Conservation (phyloP, 192 early-diverging fungal genomes). For the Gorgonomyces haynaldii region DNA sequence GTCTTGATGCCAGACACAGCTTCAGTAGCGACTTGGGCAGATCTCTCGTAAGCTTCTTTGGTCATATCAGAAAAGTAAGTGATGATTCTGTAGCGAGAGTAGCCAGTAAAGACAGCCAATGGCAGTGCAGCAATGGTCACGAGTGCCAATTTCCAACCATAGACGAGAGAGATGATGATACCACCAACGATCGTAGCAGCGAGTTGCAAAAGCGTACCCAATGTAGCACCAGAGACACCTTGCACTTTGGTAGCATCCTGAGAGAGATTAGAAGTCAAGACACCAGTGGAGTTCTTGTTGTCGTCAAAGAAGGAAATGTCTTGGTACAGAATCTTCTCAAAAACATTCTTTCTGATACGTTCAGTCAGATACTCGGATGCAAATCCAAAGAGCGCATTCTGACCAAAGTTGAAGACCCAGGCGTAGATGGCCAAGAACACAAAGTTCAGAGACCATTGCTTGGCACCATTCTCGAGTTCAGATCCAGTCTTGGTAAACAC, state of each 20-base stretch:
- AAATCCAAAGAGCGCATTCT: constrained; percentile 37
- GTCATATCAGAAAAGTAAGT: constrained; percentile 40
- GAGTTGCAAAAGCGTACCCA: constrained; percentile 36
- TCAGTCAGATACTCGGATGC: constrained; percentile 26
- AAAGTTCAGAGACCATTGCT: constrained; percentile 33
- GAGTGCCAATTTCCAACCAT: constrained; percentile 73
- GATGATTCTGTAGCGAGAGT: constrained; percentile 6
- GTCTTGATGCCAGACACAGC: constrained; percentile 79
- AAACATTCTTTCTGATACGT: constrained; percentile 23
- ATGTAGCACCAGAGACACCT: constrained; percentile 41
- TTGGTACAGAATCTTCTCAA: constrained; percentile 35
- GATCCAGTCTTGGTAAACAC: neutral
- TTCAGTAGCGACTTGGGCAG: constrained; percentile 75
- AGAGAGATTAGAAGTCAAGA: constrained; percentile 68
- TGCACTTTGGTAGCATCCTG: constrained; percentile 55
- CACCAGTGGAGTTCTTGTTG: constrained; percentile 56
- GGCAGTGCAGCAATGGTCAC: constrained; percentile 35
- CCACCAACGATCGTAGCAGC: constrained; percentile 29
- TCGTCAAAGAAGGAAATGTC: constrained; percentile 47
- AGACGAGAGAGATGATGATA: constrained; percentile 54
- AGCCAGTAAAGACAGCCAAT: constrained; percentile 22
- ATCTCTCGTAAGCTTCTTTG: constrained; percentile 62
- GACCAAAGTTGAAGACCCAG: constrained; percentile 27
- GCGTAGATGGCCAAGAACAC: constrained; percentile 35
- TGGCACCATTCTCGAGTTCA: constrained; percentile 8